phyloP scores from a whole-genome alignment of 352 stramenopile genomes.

The Pythium dissotocum region DNA sequence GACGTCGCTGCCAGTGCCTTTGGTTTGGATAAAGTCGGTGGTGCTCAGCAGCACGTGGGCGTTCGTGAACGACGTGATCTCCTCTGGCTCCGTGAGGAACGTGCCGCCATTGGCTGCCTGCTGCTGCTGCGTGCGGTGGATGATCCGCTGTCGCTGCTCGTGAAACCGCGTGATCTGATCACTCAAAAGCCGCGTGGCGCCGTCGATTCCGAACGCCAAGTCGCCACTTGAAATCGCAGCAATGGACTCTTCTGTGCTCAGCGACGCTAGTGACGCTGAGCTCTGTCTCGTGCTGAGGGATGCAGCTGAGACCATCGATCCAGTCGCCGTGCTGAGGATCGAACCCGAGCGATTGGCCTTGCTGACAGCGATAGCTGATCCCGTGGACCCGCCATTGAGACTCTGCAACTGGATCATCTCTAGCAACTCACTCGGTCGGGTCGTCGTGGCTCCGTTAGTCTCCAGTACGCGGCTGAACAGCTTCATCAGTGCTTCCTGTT shows the following conservation, averaged over 20 bases:
- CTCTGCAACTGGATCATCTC: slow-evolving; percentile 18
- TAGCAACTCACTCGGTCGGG: slow-evolving; percentile 35
- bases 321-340: neutral
- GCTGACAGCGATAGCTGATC: neutral
- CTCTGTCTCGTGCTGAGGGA: neutral
- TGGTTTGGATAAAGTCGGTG: slow-evolving; percentile 43
- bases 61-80: slow-evolving; percentile 18
- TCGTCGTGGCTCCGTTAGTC: slow-evolving; percentile 30
- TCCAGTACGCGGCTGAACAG: slow-evolving; percentile 39
- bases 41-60: slow-evolving; percentile 4
- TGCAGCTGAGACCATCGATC: neutral
- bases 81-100: slow-evolving; percentile 59
- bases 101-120: slow-evolving; percentile 6
- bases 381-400: neutral
- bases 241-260: neutral
- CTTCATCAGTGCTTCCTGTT: slow-evolving; percentile 28
- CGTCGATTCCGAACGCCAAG: slow-evolving; percentile 24
- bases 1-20: slow-evolving; percentile 35
- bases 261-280: neutral
- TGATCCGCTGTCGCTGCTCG: slow-evolving; percentile 29
- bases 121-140: slow-evolving; percentile 29
- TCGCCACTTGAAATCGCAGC: slow-evolving; percentile 6
- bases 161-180: slow-evolving; percentile 18
- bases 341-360: neutral
- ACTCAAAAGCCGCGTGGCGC: neutral